These are phyloP conservation scores for Baudoinia panamericana DNA, from an alignment of 495 filamentous ascomycete genomes.

Conservation along the genomic window DNA sequence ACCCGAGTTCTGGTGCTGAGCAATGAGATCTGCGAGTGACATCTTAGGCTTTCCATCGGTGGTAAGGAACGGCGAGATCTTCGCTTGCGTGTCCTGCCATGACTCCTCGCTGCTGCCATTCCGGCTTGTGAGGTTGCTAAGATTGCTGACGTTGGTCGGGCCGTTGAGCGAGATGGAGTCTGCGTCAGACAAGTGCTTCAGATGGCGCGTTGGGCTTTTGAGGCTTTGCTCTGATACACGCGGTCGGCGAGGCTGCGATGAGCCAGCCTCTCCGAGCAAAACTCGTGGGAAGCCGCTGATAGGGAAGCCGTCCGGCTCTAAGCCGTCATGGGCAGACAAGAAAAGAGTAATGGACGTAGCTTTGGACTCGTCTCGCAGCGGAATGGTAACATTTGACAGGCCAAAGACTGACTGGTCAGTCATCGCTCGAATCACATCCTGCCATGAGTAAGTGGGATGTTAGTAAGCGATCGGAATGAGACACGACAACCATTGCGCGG, in stretches of 20 bases:
- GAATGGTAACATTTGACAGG: conserved; percentile 15
- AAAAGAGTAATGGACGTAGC: conserved; percentile 11
- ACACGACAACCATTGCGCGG: too few relatives aligned
- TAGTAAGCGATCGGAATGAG: too few relatives aligned
- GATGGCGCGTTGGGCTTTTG: neutral
- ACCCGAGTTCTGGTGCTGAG: conserved; percentile 12
- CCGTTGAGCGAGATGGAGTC: conserved; percentile 16
- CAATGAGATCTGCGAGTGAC: conserved; percentile 15
- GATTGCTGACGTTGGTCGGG: too few relatives aligned
- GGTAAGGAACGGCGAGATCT: conserved; percentile 3
- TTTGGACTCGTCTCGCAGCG: conserved; percentile 12
- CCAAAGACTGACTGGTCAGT: conserved; percentile 11
- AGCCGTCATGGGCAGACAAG: conserved; percentile 12
- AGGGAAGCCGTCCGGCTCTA: conserved; percentile 18
- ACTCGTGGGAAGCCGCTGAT: conserved; percentile 18
- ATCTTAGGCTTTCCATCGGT: conserved; percentile 9
- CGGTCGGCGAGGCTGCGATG: neutral
- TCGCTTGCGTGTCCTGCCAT: conserved; percentile 15
- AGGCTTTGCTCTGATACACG: conserved; percentile 6
- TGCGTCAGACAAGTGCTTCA: neutral
- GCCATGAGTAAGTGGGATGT: too few relatives aligned
- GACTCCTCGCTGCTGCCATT: conserved; percentile 9
- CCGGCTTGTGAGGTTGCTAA: neutral
- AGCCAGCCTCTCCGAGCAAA: conserved; percentile 6
- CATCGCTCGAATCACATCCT: conserved; percentile 14